These are phyloP conservation scores for Notholithocarpus densiflorus DNA, from an alignment of 306 rosid species.

Conservation along the genomic window DNA sequence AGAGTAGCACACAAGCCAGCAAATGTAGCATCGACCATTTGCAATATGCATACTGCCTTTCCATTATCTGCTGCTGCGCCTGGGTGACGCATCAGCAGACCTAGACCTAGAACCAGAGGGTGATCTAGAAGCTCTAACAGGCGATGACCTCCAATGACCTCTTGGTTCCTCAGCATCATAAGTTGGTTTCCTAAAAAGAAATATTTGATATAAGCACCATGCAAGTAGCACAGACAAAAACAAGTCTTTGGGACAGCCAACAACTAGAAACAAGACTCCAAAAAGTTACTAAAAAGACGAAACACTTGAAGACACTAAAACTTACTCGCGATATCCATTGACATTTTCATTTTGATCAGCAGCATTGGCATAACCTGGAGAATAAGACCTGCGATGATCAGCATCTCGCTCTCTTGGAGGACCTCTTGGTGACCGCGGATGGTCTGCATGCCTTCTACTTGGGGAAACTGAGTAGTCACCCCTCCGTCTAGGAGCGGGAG, in stretches of 20 bases:
- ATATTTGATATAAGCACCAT: conserved; percentile 3
- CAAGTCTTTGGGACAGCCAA: background rate
- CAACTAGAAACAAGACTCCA: too few relatives aligned
- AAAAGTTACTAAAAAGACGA: conserved; percentile 31
- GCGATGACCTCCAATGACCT: conserved; percentile 67
- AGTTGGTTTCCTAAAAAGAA: conserved; percentile 56
- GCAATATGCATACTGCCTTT: conserved; percentile 14
- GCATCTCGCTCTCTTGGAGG: conserved; percentile 59
- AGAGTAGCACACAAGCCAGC: conserved; percentile 23
- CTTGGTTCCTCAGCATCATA: conserved; percentile 55
- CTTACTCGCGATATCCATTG: conserved; percentile 67
- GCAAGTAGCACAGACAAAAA: background rate
- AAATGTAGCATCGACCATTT: background rate
- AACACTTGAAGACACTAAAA: background rate
- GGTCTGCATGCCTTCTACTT: conserved; percentile 57
- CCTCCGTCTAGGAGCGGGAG: conserved; percentile 84
- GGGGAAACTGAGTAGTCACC: conserved; percentile 81
- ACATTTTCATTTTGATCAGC: conserved; percentile 43
- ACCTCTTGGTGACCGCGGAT: conserved; percentile 78
- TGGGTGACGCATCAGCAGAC: conserved; percentile 67
- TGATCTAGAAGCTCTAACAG: conserved; percentile 65
- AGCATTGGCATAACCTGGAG: conserved; percentile 68
- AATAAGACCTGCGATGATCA: conserved; percentile 67
- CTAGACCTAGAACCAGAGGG: conserved; percentile 84
- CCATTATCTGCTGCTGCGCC: conserved; percentile 58